Conservation (phyloP, 257 asterid species). For the Solanum megistacrolobum region DNA sequence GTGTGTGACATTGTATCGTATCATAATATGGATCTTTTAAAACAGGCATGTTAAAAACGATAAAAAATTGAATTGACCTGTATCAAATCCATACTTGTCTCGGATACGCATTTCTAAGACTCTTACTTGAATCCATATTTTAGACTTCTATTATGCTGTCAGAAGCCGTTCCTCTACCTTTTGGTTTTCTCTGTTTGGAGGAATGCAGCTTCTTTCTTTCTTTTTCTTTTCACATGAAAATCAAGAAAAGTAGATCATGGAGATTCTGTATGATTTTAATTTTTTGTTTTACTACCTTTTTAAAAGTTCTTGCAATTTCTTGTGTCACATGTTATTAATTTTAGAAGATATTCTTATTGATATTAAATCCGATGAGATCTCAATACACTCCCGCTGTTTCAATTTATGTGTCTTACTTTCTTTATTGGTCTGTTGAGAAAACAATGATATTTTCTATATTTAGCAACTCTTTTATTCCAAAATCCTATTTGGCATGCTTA, state of each 20-base stretch:
- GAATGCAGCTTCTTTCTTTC: neutral
- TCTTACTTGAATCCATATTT: neutral
- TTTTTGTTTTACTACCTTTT: neutral
- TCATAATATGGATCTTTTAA: neutral
- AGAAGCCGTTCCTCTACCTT: neutral
- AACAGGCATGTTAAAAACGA: neutral
- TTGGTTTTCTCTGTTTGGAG: neutral
- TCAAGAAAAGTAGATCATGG: neutral
- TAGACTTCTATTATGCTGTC: neutral
- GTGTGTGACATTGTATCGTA: neutral
- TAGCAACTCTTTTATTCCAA: neutral
- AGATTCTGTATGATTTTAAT: neutral
- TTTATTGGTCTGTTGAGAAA: neutral
- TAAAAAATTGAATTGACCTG: neutral
- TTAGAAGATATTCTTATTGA: neutral
- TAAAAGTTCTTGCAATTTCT: neutral
- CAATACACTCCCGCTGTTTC: neutral
- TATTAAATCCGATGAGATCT: neutral
- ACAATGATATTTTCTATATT: neutral
- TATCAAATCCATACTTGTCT: neutral
- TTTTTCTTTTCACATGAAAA: neutral
- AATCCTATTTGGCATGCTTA: neutral
- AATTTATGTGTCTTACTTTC: neutral
- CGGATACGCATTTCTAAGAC: neutral
- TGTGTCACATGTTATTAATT: neutral